phyloP scores from a whole-genome alignment of 73 alveolate genomes.

The Paramecium tetraurelia region DNA sequence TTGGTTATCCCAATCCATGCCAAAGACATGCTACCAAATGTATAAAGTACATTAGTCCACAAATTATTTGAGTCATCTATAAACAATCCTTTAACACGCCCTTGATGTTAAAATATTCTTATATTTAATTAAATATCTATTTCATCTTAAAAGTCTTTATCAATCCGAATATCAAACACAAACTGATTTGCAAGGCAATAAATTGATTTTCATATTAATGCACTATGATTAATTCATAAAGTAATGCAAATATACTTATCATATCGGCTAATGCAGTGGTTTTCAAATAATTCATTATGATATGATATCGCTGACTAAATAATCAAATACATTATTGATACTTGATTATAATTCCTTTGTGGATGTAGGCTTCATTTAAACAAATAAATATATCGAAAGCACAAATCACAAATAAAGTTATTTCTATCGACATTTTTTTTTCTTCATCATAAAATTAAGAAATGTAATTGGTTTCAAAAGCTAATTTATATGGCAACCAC shows the following conservation, averaged over 20 bases:
- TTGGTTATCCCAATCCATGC: constrained; percentile 13
- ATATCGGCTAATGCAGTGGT: neutral
- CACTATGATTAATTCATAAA: neutral
- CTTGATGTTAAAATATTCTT: constrained; percentile 11
- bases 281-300: neutral
- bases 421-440: neutral
- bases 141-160: neutral
- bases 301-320: constrained; percentile 24
- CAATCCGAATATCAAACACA: neutral
- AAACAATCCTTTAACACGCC: neutral
- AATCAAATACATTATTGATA: neutral
- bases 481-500: constrained; percentile 26
- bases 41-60: neutral
- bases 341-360: neutral
- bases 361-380: constrained; percentile 19
- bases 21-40: constrained; percentile 5
- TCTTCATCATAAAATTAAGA: neutral
- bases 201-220: neutral
- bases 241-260: neutral
- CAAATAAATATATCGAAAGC: neutral
- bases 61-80: neutral
- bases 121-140: neutral
- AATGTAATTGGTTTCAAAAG: neutral
- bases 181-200: neutral
- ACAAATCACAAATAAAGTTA: neutral